Evolutionary conservation across 2,329 filamentous ascomycete species (phyloP).

Genomic region (Colletotrichum cereale): DNA sequence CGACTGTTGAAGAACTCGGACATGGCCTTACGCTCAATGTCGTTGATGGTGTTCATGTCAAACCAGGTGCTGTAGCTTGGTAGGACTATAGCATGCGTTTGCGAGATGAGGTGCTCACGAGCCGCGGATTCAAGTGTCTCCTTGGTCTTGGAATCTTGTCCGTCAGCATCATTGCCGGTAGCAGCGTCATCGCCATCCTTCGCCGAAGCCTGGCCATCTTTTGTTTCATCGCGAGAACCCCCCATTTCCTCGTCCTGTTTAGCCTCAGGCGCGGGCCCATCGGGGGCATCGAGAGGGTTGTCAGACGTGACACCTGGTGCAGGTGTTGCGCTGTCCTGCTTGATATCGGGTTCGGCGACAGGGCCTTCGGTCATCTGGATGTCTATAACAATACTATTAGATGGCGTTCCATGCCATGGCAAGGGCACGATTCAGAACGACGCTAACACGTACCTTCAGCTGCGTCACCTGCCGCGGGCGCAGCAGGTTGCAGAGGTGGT

Average conservation of each 20-base stretch:
- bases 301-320: constrained; percentile 67
- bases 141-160: constrained; percentile 78
- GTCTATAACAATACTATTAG: constrained; percentile 58
- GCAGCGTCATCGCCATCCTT: constrained; percentile 60
- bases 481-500: constrained; percentile 58
- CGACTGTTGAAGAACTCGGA: constrained; percentile 99
- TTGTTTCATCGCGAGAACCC: constrained; percentile 66
- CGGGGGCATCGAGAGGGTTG: constrained; percentile 77
- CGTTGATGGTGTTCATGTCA: constrained; percentile 94
- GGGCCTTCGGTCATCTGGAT: constrained; percentile 71
- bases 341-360: constrained; percentile 62
- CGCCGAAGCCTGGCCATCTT: constrained; percentile 56
- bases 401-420: not conserved
- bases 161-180: constrained; percentile 59
- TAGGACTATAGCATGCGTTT: constrained; percentile 95
- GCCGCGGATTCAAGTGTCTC: constrained; percentile 86
- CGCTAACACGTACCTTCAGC: constrained; percentile 30
- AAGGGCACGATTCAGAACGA: constrained; percentile 41
- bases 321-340: constrained; percentile 72
- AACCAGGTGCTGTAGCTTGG: constrained; percentile 99
- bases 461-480: constrained; percentile 19
- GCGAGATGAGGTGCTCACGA: constrained; percentile 89
- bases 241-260: constrained; percentile 86
- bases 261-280: constrained; percentile 72
- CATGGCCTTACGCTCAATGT: constrained; percentile 92